phyloP scores from a whole-genome alignment of 2,329 filamentous ascomycete genomes.

The Trichoderma citrinoviride region DNA sequence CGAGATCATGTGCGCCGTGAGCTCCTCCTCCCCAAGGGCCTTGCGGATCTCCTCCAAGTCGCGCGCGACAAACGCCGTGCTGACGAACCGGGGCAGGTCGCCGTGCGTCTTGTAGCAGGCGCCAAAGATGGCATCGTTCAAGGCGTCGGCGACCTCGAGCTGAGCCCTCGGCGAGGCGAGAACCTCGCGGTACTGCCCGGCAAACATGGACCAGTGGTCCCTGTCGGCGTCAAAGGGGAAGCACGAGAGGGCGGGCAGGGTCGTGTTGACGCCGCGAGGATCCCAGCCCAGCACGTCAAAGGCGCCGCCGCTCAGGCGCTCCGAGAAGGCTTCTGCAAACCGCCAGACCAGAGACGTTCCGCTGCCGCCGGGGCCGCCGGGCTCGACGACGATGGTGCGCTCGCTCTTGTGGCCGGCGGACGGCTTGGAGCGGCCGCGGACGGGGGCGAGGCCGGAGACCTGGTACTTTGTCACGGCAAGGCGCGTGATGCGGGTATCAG shows the following conservation, averaged over 20 bases:
- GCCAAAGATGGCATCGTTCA: constrained; percentile 44
- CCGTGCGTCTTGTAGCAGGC: constrained; percentile 45
- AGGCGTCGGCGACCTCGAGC: constrained; percentile 45
- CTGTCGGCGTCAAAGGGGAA: constrained; percentile 46
- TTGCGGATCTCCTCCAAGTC: constrained; percentile 50
- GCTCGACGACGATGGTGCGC: constrained; percentile 50
- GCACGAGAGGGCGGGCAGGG: constrained; percentile 46
- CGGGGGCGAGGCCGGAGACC: constrained; percentile 43
- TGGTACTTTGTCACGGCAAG: constrained; percentile 51
- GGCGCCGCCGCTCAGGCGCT: constrained; percentile 42
- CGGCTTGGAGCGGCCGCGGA: constrained; percentile 23
- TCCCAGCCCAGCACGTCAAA: constrained; percentile 54
- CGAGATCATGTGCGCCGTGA: constrained; percentile 50
- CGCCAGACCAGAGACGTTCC: constrained; percentile 44
- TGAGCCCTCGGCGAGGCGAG: constrained; percentile 37
- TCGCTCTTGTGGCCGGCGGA: constrained; percentile 39
- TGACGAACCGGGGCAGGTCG: constrained; percentile 46
- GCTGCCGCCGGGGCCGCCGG: constrained; percentile 50
- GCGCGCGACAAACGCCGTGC: constrained; percentile 47
- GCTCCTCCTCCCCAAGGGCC: constrained; percentile 44
- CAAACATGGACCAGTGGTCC: constrained; percentile 46
- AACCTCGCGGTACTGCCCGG: constrained; percentile 40
- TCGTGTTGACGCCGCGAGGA: constrained; percentile 51
- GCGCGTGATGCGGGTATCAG: constrained; percentile 44
- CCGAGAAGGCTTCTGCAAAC: constrained; percentile 36